A percentile compares a stretch with the other conserved stretches of the same genome.
These are phyloP conservation scores for Yamadazyma sp. DNA, from an alignment of 805 yeast genomes.

Conservation along the genomic window DNA sequence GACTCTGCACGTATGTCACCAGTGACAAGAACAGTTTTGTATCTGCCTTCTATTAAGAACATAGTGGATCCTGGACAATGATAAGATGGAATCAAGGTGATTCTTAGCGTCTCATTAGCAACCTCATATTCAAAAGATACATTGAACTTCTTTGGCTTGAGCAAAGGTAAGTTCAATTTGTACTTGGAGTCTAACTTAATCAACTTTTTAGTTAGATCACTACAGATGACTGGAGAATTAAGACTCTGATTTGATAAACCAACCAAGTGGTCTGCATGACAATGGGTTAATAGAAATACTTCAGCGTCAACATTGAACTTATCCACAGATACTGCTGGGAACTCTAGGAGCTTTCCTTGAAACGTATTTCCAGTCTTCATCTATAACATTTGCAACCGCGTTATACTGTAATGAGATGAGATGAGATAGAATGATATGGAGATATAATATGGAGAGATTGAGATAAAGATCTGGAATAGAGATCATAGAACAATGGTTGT, in stretches of 20 bases:
- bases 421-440: too few species aligned
- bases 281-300: slow-evolving; percentile 44
- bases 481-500: too few species aligned
- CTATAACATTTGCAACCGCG: too few species aligned
- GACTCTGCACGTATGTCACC: slow-evolving; percentile 58
- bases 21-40: slow-evolving; percentile 42
- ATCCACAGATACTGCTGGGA: slow-evolving; percentile 45
- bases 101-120: slow-evolving; percentile 17
- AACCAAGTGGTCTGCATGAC: slow-evolving; percentile 51
- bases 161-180: slow-evolving; percentile 16
- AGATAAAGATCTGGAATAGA: too few species aligned
- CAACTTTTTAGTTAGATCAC: slow-evolving; percentile 28
- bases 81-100: slow-evolving; percentile 47
- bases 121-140: slow-evolving; percentile 17
- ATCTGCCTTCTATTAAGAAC: slow-evolving; percentile 43
- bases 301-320: slow-evolving; percentile 23
- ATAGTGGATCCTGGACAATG: slow-evolving; percentile 62
- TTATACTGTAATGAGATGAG: too few species aligned
- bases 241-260: slow-evolving; percentile 43
- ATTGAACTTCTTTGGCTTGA: slow-evolving; percentile 19
- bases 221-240: slow-evolving; percentile 46
- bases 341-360: slow-evolving; percentile 44
- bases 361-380: slow-evolving; percentile 24
- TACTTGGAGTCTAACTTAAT: slow-evolving; percentile 17
- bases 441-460: too few species aligned